Conservation (phyloP, 805 yeast genomes). For the Candida ipomoeae region DNA sequence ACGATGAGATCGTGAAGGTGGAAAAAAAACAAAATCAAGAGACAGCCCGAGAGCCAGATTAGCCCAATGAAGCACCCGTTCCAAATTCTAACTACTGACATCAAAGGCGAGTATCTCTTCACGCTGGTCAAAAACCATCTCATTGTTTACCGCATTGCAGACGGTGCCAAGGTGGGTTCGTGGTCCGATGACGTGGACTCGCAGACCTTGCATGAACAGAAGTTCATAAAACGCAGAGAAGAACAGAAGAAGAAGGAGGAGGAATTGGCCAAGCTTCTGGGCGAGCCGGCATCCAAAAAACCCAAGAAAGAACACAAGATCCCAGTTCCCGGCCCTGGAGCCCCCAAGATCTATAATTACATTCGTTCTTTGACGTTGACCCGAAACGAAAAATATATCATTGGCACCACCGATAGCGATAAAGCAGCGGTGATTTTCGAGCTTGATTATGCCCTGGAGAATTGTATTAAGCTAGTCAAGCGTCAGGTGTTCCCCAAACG, state of each 20-base stretch:
- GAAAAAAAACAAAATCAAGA: constrained; percentile 2
- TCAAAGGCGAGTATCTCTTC: constrained; percentile 46
- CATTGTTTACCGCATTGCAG: constrained; percentile 43
- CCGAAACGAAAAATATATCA: constrained; percentile 47
- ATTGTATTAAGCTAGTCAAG: constrained; percentile 50
- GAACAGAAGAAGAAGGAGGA: constrained; percentile 22
- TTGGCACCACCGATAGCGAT: constrained; percentile 77
- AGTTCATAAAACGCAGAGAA: constrained; percentile 24
- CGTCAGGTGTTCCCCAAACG: constrained; percentile 85
- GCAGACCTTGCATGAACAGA: constrained; percentile 46
- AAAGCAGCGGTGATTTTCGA: constrained; percentile 69
- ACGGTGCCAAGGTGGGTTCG: constrained; percentile 45
- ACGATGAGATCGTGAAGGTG: constrained; percentile 8
- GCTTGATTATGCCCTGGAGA: constrained; percentile 33
- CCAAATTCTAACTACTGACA: constrained; percentile 50
- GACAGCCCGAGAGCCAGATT: background rate
- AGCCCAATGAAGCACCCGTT: constrained; percentile 62
- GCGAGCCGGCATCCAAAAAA: constrained; percentile 11
- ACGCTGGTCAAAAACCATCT: constrained; percentile 56
- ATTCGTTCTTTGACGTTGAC: constrained; percentile 59
- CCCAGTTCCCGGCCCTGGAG: constrained; percentile 47
- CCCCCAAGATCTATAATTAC: constrained; percentile 62
- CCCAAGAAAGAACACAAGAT: constrained; percentile 17
- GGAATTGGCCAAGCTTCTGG: constrained; percentile 8
- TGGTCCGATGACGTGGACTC: constrained; percentile 63